A percentile compares a stretch with the other conserved stretches of the same genome.
phyloP scores from a whole-genome alignment of 768 basidiomycete genomes.

The Suillus sp. region DNA sequence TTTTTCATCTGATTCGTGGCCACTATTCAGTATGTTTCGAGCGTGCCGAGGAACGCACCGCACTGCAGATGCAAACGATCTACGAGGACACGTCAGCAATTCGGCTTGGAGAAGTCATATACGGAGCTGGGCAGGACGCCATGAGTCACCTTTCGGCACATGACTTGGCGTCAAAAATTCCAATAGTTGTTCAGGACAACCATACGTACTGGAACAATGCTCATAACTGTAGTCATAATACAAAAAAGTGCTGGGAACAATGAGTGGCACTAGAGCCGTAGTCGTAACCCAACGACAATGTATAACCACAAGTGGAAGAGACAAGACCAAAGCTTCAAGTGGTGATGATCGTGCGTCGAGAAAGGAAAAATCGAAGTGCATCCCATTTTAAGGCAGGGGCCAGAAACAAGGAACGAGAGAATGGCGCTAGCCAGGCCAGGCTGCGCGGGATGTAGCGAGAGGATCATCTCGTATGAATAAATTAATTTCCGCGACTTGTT shows the following conservation, averaged over 20 bases:
- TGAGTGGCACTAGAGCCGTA: background rate
- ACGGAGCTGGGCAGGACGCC: background rate
- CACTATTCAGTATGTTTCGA: background rate
- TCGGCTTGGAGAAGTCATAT: background rate
- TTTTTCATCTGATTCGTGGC: background rate
- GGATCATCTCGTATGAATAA: background rate
- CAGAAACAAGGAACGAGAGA: background rate
- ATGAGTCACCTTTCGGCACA: background rate
- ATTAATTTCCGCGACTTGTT: slow-evolving; percentile 7
- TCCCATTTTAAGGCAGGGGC: background rate
- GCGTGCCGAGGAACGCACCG: background rate
- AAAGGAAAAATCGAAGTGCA: background rate
- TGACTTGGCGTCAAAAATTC: background rate
- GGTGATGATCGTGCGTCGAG: background rate
- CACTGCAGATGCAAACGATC: background rate
- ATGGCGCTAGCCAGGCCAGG: background rate
- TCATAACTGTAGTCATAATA: background rate
- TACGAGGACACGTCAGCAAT: background rate
- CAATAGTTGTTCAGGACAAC: background rate
- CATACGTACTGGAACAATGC: background rate
- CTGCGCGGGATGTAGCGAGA: background rate
- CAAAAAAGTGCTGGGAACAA: background rate
- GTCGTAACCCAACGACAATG: background rate
- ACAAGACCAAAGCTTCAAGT: background rate
- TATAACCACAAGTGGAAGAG: background rate